Base-by-base conservation (phyloP, 305 asterid species). In the Coffea humblotiana region DNA sequence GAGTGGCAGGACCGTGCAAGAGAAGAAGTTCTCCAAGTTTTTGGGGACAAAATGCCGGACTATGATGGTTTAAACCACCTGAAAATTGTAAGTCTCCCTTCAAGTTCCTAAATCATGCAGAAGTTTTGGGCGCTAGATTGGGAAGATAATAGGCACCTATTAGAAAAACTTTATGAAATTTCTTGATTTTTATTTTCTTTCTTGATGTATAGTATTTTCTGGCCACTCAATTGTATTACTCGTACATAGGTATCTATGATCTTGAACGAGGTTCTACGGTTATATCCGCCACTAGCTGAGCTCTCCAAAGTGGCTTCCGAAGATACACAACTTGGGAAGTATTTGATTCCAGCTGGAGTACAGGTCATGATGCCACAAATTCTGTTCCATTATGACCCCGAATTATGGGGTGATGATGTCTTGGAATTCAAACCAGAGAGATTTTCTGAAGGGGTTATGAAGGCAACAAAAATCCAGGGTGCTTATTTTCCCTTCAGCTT, bases 381-480 rank as follows among this genome's bases (percentile, higher is more conserved):
- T 37, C 60, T 66, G 1, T 14, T 76, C 27, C 86, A 83, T 77
- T 75, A 76, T 8, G 83, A 83, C 40, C 19, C 21, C 16, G 74
- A 83, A 35, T 49, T 83, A 71, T 83, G 86, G 86, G 86, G 86
- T 51, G 71, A 76, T 8, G 86, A 83, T 52, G 83, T 77, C 6
- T 76, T 71, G 13, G 79, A 83, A 15, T 83, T 83, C 54, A 49
- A 49, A 11, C 86, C 86, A 29, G 75, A 71, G 5, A 64, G 83
- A 40, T 79, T 83, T 54, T 25, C 47, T 27, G 43, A 76, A 43
- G 84, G 84, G 60, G 54, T 77, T 10, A 2, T 54, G 21, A 77
- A 37, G 11, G 81, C 81, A 27, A 65, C 78, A 71, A 81, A 77
- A 48, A 40, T 73, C n/a, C 75, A 75, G 49, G 19, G 37, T 15